Evolutionary conservation across 208 protist species (phyloP), one percentile per base, ranked within the genome.

Genomic region (Acanthamoeba culbertsoni): DNA sequence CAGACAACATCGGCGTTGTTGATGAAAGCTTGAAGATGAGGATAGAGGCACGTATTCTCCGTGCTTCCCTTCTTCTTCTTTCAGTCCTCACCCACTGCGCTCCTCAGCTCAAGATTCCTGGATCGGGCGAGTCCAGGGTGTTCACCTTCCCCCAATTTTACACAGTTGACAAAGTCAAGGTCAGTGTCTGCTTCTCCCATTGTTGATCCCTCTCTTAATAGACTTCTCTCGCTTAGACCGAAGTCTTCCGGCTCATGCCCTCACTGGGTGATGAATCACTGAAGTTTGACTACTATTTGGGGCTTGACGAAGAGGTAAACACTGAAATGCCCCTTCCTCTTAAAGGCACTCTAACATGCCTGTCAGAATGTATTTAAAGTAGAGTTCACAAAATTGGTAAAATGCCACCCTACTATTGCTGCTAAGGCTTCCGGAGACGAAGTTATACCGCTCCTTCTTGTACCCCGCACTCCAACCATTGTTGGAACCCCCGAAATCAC

Each of bases 261-360:
- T n/a, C 45, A 12, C 33, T 89, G 5, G 40, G n/a, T n/a, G n/a
- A 89, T 33, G 79, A 89, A 33, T 89, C 79, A 1, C 55, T 89
- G 79, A 89, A 57, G 33, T 89, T 89, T 89, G 79, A 89, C n/a
- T 89, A 89, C 40, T 63, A 89, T 37, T 48, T 89, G 23, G 79
- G 79, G 33, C 23, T 63, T 3, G 55, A 65, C 28, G 79, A 89
- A 89, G 79, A 89, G 79, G 79, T 68, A 68, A 3, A 68, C 26
- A 23, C 8, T 55, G 48, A 8, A 31, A 23, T 84, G 26, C 37
- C 46, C 28, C 43, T 48, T 84, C n/a, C n/a, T 51, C 73, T 6
- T 53, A 31, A 82, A 8, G 51, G 18, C 37, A 2, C 46, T 18
- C 46, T 26, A 8, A 75, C 35, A 26, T n/a, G n/a, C n/a, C 40